Evolutionary conservation across 345 rosid species (phyloP).

Genomic region (Hevea brasiliensis): DNA sequence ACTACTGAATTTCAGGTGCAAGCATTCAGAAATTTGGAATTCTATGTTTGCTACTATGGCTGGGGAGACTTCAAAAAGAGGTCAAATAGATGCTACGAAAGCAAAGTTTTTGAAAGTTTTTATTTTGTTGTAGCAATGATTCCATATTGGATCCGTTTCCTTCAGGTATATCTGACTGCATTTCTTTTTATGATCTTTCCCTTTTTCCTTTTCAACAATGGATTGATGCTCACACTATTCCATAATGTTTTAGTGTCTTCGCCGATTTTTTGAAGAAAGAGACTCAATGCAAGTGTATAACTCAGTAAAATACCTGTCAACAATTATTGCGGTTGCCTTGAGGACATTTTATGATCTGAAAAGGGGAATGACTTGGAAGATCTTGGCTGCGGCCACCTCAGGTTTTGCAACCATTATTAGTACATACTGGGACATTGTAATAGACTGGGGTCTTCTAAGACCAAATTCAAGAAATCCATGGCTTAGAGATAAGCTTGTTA

Average conservation of each 20-base stretch:
- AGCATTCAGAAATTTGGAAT: conserved; percentile 52
- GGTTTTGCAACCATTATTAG: conserved; percentile 47
- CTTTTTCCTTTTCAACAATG: not conserved
- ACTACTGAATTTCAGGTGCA: conserved; percentile 43
- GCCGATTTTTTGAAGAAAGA: conserved; percentile 61
- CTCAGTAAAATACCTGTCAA: conserved; percentile 57
- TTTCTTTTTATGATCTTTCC: not conserved
- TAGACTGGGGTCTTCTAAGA: conserved; percentile 76
- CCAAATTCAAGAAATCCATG: conserved; percentile 62
- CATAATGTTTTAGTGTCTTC: conserved; percentile 46
- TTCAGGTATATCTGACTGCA: conserved; percentile 48
- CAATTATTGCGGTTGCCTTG: conserved; percentile 54
- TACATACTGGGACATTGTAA: conserved; percentile 72
- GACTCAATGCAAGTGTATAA: conserved; percentile 45
- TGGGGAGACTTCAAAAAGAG: conserved; percentile 59
- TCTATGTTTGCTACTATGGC: conserved; percentile 63
- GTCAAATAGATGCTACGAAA: conserved; percentile 46
- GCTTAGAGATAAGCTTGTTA: conserved; percentile 73
- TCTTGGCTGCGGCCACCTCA: conserved; percentile 51
- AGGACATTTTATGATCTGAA: conserved; percentile 41
- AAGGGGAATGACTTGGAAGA: conserved; percentile 37
- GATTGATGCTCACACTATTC: not conserved
- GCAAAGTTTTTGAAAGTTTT: conserved; percentile 42
- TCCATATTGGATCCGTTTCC: conserved; percentile 72
- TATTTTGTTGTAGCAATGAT: conserved; percentile 53